Percentiles rank a stretch among this genome's conserved stretches.
Evolutionary conservation across 345 rosid species (phyloP).

Genomic region (Ceriops decandra): DNA sequence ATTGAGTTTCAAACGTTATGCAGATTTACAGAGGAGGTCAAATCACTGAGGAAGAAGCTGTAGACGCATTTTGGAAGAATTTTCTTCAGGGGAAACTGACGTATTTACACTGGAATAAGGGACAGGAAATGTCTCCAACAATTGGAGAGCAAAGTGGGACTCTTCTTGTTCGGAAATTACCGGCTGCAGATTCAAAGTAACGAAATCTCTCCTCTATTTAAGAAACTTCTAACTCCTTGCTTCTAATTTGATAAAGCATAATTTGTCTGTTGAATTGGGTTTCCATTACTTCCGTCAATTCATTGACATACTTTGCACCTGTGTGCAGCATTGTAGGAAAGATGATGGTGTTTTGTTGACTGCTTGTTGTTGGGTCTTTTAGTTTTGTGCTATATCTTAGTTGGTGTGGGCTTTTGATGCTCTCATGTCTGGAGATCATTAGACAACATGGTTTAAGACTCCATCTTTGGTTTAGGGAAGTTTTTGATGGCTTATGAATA

Average conservation of each 20-base stretch:
- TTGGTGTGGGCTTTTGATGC: not conserved
- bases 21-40: conserved; percentile 65
- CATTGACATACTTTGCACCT: not conserved
- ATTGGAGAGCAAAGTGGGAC: conserved; percentile 58
- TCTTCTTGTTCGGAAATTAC: conserved; percentile 86
- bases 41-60: conserved; percentile 44
- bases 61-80: conserved; percentile 53
- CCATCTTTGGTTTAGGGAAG: not conserved
- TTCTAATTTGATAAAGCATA: not conserved
- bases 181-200: conserved; percentile 59
- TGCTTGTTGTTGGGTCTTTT: not conserved
- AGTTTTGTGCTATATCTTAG: not conserved
- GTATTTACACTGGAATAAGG: conserved; percentile 65
- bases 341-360: conserved; percentile 1
- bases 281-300: not conserved
- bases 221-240: not conserved
- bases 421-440: not conserved
- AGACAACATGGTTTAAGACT: not conserved
- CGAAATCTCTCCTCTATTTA: conserved; percentile 12
- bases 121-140: conserved; percentile 64
- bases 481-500: not conserved
- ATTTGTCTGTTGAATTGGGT: not conserved
- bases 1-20: conserved; percentile 9
- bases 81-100: conserved; percentile 78
- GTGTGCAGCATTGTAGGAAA: not conserved